phyloP scores from a whole-genome alignment of 1,284 basidiomycete species.

The Tilletia walkeri region DNA sequence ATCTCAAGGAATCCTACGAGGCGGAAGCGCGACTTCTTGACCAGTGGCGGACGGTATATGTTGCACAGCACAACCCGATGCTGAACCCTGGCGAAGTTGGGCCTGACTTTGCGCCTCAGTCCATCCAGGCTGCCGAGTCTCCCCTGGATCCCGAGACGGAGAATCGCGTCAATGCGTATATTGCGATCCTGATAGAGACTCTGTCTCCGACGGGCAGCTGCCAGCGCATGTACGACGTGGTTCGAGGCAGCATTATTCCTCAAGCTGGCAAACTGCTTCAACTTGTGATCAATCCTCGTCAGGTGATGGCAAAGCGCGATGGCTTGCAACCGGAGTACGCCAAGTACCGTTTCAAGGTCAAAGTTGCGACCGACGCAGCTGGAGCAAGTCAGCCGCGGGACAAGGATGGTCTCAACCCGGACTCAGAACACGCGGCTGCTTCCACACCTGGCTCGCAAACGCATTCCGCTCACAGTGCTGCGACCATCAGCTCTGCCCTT shows the following conservation, averaged over 20 bases:
- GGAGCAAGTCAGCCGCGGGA: neutral
- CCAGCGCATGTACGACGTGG: slow-evolving; percentile 33
- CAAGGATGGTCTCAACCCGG: neutral
- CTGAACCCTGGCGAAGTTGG: slow-evolving; percentile 30
- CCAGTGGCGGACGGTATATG: slow-evolving; percentile 37
- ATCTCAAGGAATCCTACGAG: slow-evolving; percentile 31
- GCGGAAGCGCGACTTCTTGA: slow-evolving; percentile 33
- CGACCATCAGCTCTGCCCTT: neutral
- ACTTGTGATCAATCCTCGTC: slow-evolving; percentile 39
- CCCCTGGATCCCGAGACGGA: slow-evolving; percentile 10
- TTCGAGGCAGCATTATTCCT: slow-evolving; percentile 34
- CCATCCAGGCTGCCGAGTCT: neutral
- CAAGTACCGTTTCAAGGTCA: slow-evolving; percentile 39
- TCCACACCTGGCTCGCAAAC: neutral
- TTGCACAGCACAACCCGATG: slow-evolving; percentile 17
- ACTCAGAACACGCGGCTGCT: neutral
- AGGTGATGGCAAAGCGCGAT: slow-evolving; percentile 54
- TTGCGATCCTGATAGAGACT: neutral
- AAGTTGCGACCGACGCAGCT: neutral
- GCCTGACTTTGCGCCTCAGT: slow-evolving; percentile 23
- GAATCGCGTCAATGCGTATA: neutral
- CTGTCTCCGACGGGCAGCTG: slow-evolving; percentile 23
- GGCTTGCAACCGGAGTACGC: slow-evolving; percentile 54
- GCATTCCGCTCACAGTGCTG: neutral
- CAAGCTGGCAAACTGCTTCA: slow-evolving; percentile 49